Evolutionary conservation across 345 rosid species (phyloP), one percentile per base, ranked within the genome.

Genomic region (Gossypium herbaceum): DNA sequence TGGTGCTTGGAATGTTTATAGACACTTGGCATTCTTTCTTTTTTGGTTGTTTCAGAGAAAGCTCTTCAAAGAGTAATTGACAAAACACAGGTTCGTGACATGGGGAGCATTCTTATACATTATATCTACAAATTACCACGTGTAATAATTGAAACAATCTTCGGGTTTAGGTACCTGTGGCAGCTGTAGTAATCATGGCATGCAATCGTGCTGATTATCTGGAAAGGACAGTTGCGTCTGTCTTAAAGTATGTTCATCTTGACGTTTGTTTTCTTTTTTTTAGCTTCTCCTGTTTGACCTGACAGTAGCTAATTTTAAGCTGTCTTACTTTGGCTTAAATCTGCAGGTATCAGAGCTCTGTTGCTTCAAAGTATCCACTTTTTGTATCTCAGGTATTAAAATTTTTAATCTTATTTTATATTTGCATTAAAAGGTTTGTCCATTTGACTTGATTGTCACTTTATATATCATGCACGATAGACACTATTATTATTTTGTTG

Each of bases 141-240:
- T 77, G 27, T 66, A 68, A 62, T 74, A 61, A 17, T 66, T 75
- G 48, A 70, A 50, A 78, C 68, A 57, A 44, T 77, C 61, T 45
- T 68, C 81, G 74, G 15, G 81, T 79, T 73, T 82, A 93, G 98
- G 82, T 50, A 66, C 94, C 94, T 3, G 81, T 93, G 58, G 98
- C 99, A 56, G 99, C 99, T 56, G 90, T 95, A 71, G 98, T 95
- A 73, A 85, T 93, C 80, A 95, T 95, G 99, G 99, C 99, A 3
- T 95, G 99, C 90, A 95, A 89, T 77, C 97, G 97, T 61, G 97
- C 98, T 59, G 98, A 95, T 86, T 95, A 95, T 88, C 83, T 95
- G 70, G 94, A 90, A 78, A 84, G 97, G 86, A 95, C 99, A 48
- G 70, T 95, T 57, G 73, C 83, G 15, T 95, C 99, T 67, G 82